A percentile compares a stretch with the other conserved stretches of the same genome.
phyloP scores from a whole-genome alignment of 495 filamentous ascomycete species.

The Penicillium crystallinum region DNA sequence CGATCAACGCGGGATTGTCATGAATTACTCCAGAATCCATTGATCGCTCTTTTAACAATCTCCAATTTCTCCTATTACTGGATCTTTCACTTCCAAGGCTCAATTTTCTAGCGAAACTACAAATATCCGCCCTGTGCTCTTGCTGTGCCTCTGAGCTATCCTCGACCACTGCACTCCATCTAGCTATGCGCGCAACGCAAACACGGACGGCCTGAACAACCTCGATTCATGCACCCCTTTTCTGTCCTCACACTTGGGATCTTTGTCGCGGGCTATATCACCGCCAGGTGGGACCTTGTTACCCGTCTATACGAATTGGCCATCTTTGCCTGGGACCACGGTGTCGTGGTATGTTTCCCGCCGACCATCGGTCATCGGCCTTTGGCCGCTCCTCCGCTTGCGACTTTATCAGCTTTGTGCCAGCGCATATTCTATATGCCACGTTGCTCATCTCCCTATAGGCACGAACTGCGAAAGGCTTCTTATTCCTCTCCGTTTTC shows the following conservation, averaged over 20 bases:
- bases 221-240: conserved; percentile 89
- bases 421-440: neutral
- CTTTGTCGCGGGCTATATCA: conserved; percentile 98
- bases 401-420: conserved; percentile 1
- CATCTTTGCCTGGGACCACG: conserved; percentile 97
- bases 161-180: neutral
- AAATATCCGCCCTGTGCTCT: neutral
- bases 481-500: conserved; percentile 66
- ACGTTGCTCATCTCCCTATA: conserved; percentile 18
- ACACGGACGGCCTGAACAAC: conserved; percentile 25
- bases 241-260: conserved; percentile 89
- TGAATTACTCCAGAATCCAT: neutral
- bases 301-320: conserved; percentile 92
- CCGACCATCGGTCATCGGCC: conserved; percentile 1
- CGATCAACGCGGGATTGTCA: conserved; percentile 10
- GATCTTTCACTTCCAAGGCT: neutral
- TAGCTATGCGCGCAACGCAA: conserved; percentile 36
- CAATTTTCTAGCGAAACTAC: neutral
- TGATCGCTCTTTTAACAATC: conserved; percentile 5
- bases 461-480: conserved; percentile 69
- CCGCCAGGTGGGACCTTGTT: conserved; percentile 96
- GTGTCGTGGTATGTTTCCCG: conserved; percentile 74
- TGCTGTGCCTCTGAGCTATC: neutral
- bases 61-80: neutral
- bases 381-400: conserved; percentile 13